These are phyloP conservation scores for Nicotiana obtusifolia DNA, from an alignment of 257 asterid genomes.

Conservation along the genomic window DNA sequence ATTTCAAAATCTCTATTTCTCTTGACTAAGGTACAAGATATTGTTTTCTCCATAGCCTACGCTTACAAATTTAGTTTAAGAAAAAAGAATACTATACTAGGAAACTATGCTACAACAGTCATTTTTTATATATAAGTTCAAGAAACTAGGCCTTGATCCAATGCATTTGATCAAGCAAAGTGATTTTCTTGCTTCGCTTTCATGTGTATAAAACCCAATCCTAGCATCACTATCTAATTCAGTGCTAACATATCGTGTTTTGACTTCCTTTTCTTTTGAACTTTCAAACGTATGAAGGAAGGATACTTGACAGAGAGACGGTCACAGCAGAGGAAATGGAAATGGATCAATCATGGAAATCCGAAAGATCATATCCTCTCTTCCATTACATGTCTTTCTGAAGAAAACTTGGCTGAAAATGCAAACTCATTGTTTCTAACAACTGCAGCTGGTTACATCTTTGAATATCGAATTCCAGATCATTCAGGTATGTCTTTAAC, in stretches of 20 bases:
- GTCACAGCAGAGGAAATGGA: conserved; percentile 70
- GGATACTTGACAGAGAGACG: conserved; percentile 71
- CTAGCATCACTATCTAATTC: neutral
- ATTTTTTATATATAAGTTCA: neutral
- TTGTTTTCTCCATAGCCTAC: neutral
- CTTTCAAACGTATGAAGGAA: conserved; percentile 24
- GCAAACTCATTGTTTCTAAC: conserved; percentile 45
- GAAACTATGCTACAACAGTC: neutral
- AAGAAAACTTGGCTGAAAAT: conserved; percentile 29
- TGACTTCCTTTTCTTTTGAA: neutral
- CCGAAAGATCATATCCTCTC: conserved; percentile 55
- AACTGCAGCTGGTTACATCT: conserved; percentile 57
- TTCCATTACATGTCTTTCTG: conserved; percentile 59
- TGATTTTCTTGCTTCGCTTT: neutral
- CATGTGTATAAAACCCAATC: neutral
- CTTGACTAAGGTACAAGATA: conserved; percentile 47
- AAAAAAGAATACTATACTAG: neutral
- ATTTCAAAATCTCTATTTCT: conserved; percentile 58
- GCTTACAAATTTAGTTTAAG: neutral
- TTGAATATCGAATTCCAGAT: conserved; percentile 51
- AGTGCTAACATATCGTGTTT: neutral
- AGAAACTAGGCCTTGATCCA: neutral
- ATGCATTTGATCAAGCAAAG: neutral
- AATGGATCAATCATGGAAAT: conserved; percentile 73
- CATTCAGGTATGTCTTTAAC: conserved; percentile 30